Evolutionary conservation across 2,329 filamentous ascomycete genomes (phyloP).

Genomic region (Diplodia intermedia): DNA sequence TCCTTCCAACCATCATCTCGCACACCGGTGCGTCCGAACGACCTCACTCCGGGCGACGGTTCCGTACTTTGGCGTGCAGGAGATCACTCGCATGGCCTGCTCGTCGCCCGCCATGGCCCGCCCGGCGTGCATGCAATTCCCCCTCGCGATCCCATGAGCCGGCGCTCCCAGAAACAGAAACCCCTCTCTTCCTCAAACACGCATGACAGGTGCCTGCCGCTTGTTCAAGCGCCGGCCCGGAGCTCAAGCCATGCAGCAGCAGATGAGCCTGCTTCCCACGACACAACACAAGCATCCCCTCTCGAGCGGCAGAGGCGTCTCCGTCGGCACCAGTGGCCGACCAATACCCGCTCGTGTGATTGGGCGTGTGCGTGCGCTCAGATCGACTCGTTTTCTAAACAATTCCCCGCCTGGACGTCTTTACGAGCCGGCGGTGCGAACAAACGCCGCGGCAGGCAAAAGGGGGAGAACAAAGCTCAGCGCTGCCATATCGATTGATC

Average conservation of each 20-base stretch:
- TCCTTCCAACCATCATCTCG: not conserved
- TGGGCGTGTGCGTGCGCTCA: not conserved
- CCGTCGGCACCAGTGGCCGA: not conserved
- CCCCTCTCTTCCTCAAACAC: slow-evolving; percentile 2
- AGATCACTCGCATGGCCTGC: not conserved
- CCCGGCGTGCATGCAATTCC: not conserved
- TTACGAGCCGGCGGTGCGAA: not conserved
- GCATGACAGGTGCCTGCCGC: not conserved
- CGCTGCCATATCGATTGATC: not conserved
- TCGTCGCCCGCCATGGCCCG: not conserved
- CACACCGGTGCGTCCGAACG: not conserved
- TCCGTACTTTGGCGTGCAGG: not conserved
- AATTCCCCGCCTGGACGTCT: slow-evolving; percentile 1
- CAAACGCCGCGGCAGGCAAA: not conserved
- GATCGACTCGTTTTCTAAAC: not conserved
- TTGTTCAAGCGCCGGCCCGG: not conserved
- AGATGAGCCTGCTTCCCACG: not conserved
- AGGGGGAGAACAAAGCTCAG: not conserved
- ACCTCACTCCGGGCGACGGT: not conserved
- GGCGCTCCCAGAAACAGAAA: not conserved
- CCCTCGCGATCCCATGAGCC: not conserved
- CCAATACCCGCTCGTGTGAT: not conserved
- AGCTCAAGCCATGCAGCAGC: not conserved
- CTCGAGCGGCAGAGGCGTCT: not conserved
- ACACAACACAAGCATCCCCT: not conserved